Evolutionary conservation across 305 asterid species (phyloP).

Genomic region (Euphrasia arctica): DNA sequence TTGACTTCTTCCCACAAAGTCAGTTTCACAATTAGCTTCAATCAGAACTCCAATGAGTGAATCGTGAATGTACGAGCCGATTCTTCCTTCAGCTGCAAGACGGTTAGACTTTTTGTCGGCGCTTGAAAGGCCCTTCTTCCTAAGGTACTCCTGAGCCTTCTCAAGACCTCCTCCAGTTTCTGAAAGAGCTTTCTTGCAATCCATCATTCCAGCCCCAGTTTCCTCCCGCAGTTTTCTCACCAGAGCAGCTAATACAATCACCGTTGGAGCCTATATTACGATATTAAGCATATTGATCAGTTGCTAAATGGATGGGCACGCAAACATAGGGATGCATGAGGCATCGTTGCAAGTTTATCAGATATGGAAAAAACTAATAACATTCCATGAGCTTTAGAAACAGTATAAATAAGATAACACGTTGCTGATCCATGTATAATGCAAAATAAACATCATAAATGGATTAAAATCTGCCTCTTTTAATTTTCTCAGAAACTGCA

Average conservation of each 20-base stretch:
- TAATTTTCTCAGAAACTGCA: not conserved
- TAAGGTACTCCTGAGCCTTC: conserved; percentile 83
- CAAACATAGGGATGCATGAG: not conserved
- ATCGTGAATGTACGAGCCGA: conserved; percentile 84
- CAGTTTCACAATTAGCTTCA: conserved; percentile 97
- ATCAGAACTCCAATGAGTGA: conserved; percentile 85
- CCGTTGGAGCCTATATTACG: conserved; percentile 49
- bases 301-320: not conserved
- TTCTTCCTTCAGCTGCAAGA: conserved; percentile 89
- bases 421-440: not conserved
- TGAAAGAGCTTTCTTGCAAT: conserved; percentile 92
- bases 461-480: not conserved
- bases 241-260: conserved; percentile 60
- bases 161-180: conserved; percentile 88
- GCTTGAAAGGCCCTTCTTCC: conserved; percentile 84
- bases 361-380: not conserved
- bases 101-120: conserved; percentile 92
- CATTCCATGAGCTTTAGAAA: not conserved
- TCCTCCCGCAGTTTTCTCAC: conserved; percentile 92
- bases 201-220: conserved; percentile 99
- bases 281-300: conserved; percentile 14
- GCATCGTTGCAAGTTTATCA: not conserved
- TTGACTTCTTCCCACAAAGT: conserved; percentile 88
- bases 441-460: not conserved
- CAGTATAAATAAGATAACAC: not conserved